Base-by-base conservation (phyloP, 2,329 filamentous ascomycete species). In the Aspergillus ochraceus region DNA sequence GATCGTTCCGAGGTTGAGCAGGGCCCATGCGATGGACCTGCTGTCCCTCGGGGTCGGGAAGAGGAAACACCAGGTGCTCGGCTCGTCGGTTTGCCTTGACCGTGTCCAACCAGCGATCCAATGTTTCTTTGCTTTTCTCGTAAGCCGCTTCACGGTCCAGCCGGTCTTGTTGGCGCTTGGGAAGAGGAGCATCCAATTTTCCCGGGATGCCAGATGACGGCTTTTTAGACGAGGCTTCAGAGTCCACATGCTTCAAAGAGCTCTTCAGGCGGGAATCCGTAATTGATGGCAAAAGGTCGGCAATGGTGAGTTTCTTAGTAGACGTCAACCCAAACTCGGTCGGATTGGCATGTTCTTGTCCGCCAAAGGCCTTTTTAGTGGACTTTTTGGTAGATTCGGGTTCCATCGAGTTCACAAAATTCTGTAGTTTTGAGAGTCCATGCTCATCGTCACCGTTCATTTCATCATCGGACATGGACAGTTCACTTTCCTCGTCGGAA, bases 81-180 rank as follows among this genome's bases (percentile, higher is more conserved):
- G 94, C 93, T 67, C 92, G 86, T 60, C 95, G 89, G 75, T 97
- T 97, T 32, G 91, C 87, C 78, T 97, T 96, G 70, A 99, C 92
- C 0, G 95, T 98, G 61, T 97, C 94, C 32, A 89, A 89, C 95
- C 95, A 99, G 68, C 92, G 87, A 64, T 91, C 88, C 26, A 99
- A 81, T 0, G 92, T 94, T 75, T 97, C 89, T 70, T 96, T 97
- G 54, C 92, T 93, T 80, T 97, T 93, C 39, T 92, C 87, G 68
- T 93, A 96, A 2, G 95, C 95, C 24, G 88, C 92, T 55, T 83
- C 81, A 54, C 95, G 90, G 70, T 96, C 89, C 17, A 97, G 78
- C 53, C 88, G 87, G 71, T 93, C 92, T 75, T 98, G 94, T 68
- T 96, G 90, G 61, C 93, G 86, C 72, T 90, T 92, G 1, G 91